Evolutionary conservation across 805 yeast species (phyloP), one percentile per base, ranked within the genome.

Genomic region (Teunomyces panamensis): DNA sequence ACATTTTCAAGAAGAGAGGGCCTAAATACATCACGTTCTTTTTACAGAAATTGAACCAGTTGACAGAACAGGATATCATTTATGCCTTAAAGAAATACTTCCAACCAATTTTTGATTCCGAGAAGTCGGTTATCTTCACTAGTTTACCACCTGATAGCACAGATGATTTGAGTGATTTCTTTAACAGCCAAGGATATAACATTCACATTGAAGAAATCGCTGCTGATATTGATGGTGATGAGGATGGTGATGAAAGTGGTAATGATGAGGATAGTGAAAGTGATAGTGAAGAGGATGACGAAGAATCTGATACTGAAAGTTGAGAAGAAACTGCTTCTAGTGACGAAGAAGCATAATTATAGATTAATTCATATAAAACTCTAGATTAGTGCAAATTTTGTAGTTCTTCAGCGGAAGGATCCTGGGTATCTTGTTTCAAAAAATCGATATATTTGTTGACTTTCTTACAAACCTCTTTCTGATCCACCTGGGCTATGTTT

Each of bases 111-210:
- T 92, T 92, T 63, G 74, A 81, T 34, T 55, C 82, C 9, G 59
- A 69, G 0, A 64, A 65, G 1, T 82, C 94, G 9, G 68, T 78
- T 17, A 74, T 88, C 8, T 90, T 89, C 58, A 70, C 84, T 3
- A 81, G 89, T 57, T 79, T 91, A 47, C 90, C 94, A 55, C 86
- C 92, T 2, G 69, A 83, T 1, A 85, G 83, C 52, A 61, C 69
- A 3, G 79, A 72, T 0, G 66, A 64, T 4, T 66, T 87, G 45
- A 64, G 67, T 37, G 65, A 62, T 13, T 80, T 73, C 46, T 78
- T 91, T 47, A 58, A 56, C 8, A 56, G 56, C 1, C 65, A 70
- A 43, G 95, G 95, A 0, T 92, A 85, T 60, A 65, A 69, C 0
- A 85, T 86, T 26, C 60, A 63, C 4, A 68, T 83, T 27, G 89